Evolutionary conservation across 805 yeast species (phyloP), one percentile per base, ranked within the genome.

Genomic region (Ogataea glucozyma): DNA sequence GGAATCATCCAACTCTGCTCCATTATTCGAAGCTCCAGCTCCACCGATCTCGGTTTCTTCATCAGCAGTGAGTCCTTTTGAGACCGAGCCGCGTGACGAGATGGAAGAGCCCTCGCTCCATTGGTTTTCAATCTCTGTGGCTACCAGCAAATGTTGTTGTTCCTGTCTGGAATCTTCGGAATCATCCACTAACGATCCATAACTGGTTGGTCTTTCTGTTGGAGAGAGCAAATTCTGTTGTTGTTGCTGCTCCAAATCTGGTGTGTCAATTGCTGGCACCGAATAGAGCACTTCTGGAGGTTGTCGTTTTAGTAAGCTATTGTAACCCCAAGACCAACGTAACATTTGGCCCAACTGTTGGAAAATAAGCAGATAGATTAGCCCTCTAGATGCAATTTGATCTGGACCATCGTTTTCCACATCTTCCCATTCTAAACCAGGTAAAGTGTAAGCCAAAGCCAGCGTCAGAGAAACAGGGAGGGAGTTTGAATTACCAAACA

Each of bases 401-500:
- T 83, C 86, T 17, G 83, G 70, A 16, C 73, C 66, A 58, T 85
- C 95, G 56, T 78, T 75, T 7, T 73, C 77, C 30, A 85, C 69
- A 47, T 81, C 84, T 43, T 81, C 86, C 95, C 95, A 85, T 38
- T 80, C 75, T 46, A 85, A 69, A 49, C 81, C 79, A 2, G 93
- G 95, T 46, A 85, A 68, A 0, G 91, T 81, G 58, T 82, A 83
- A 1, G 90, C 81, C 49, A 85, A 69, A 1, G 95, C 83, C 43
- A 93, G 69, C 1, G 93, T 85, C 51, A 93, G 73, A 0, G 97
- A 88, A 1, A 91, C 98, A 0, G 99, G 98, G 43, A 91, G 75
- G 9, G 96, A 86, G 70, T 91, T 91, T 32, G 96, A 88, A 66
- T 91, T 93, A 40, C 97, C 98, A 66, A 91, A 91, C 5, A 90